Percentiles rank a stretch among this genome's conserved stretches.
Conservation (phyloP, 2,329 filamentous ascomycete species). For the Paecilomyces variotii region DNA sequence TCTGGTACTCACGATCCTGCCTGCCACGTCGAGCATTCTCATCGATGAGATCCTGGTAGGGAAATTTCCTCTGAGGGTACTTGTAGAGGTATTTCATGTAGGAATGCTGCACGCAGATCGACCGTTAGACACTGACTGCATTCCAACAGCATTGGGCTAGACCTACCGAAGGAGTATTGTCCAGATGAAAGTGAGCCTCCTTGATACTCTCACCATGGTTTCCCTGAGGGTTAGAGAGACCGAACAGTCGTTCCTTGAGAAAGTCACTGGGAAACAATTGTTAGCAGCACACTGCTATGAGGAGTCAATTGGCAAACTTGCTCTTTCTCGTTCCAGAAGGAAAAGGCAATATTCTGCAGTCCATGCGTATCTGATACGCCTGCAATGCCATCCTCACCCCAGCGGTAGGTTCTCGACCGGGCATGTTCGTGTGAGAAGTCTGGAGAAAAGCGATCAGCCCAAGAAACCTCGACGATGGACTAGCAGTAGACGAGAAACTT, state of each 20-base stretch:
- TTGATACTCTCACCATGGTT: conserved; percentile 97
- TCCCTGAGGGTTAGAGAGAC: conserved; percentile 89
- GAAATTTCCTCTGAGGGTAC: conserved; percentile 85
- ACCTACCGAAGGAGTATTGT: conserved; percentile 72
- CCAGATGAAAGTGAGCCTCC: conserved; percentile 90
- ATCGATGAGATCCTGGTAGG: conserved; percentile 77
- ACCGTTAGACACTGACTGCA: conserved; percentile 10
- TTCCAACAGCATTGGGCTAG: conserved; percentile 20
- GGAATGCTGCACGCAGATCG: conserved; percentile 57
- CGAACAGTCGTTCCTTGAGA: conserved; percentile 90
- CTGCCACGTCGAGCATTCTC: conserved; percentile 73
- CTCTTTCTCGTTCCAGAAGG: conserved; percentile 98
- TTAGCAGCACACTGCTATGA: neutral
- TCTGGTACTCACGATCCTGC: conserved; percentile 79
- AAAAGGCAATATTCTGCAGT: conserved; percentile 84
- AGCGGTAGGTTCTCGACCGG: conserved; percentile 78
- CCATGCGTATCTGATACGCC: conserved; percentile 92
- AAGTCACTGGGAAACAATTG: conserved; percentile 57
- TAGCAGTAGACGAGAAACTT: conserved; percentile 38
- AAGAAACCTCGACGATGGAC: neutral
- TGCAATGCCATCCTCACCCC: conserved; percentile 95
- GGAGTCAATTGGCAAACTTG: conserved; percentile 35
- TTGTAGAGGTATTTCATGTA: conserved; percentile 99
- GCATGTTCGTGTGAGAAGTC: conserved; percentile 94
- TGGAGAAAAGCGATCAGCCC: conserved; percentile 28